phyloP scores from a whole-genome alignment of 352 stramenopile genomes.

The Pythium scleroteichum region DNA sequence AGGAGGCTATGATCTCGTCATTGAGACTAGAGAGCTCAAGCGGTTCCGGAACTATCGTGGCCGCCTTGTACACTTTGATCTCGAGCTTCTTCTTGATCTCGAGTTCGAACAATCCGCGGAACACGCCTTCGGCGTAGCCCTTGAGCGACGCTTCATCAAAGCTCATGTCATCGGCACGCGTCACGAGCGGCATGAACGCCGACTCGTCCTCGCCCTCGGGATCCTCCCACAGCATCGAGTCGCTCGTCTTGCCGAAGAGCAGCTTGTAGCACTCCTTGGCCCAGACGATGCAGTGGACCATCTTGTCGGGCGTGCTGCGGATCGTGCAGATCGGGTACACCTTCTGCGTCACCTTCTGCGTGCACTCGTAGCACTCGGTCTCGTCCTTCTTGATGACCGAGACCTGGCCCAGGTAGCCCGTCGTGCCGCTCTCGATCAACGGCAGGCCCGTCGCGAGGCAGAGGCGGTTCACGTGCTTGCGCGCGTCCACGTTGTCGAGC shows the following conservation, averaged over 20 bases:
- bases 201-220: slow-evolving; percentile 78
- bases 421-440: slow-evolving; percentile 98
- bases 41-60: slow-evolving; percentile 87
- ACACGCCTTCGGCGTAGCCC: slow-evolving; percentile 72
- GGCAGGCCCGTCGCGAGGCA: slow-evolving; percentile 90
- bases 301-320: slow-evolving; percentile 97
- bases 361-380: slow-evolving; percentile 99
- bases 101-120: slow-evolving; percentile 91
- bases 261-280: slow-evolving; percentile 92
- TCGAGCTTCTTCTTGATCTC: slow-evolving; percentile 97
- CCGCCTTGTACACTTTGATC: slow-evolving; percentile 97
- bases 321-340: slow-evolving; percentile 99
- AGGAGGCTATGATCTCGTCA: slow-evolving; percentile 10
- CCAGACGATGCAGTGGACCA: slow-evolving; percentile 99
- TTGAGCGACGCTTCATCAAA: slow-evolving; percentile 47
- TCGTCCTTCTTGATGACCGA: slow-evolving; percentile 96
- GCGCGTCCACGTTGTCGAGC: slow-evolving; percentile 98
- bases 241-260: slow-evolving; percentile 78
- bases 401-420: slow-evolving; percentile 98
- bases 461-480: slow-evolving; percentile 98
- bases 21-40: slow-evolving; percentile 60
- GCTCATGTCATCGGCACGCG: slow-evolving; percentile 39
- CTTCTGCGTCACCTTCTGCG: slow-evolving; percentile 93
- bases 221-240: slow-evolving; percentile 96
- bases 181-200: slow-evolving; percentile 82